A percentile compares a stretch with the other conserved stretches of the same genome.
Evolutionary conservation across 352 stramenopile species (phyloP).

Genomic region (Pythium periplocum): DNA sequence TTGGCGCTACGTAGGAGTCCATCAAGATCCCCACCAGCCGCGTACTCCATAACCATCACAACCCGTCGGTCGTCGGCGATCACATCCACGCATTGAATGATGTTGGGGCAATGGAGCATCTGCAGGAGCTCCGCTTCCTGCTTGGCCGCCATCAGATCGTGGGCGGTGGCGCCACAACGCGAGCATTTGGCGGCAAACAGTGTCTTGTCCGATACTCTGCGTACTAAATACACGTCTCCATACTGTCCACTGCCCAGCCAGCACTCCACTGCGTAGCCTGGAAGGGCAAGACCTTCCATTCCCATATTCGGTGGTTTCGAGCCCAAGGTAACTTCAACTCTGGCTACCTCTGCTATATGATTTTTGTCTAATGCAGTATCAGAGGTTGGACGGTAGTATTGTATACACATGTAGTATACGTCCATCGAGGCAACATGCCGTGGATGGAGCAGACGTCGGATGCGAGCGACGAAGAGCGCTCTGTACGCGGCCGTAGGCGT

Average conservation of each 20-base stretch:
- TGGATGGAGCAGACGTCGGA: background rate
- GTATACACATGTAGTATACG: no score
- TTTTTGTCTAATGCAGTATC: no score
- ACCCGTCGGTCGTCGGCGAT: constrained; percentile 25
- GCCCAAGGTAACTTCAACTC: background rate
- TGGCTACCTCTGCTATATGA: no score
- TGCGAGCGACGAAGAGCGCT: constrained; percentile 3
- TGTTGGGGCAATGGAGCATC: constrained; percentile 50
- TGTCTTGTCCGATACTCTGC: constrained; percentile 20
- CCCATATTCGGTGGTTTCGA: background rate
- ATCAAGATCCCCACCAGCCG: constrained; percentile 55
- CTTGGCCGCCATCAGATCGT: background rate
- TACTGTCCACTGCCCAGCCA: constrained; percentile 57
- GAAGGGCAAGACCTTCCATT: constrained; percentile 3
- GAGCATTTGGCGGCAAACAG: constrained; percentile 53
- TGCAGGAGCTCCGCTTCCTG: constrained; percentile 52
- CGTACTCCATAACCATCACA: constrained; percentile 76
- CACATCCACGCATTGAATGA: constrained; percentile 53
- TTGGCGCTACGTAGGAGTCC: constrained; percentile 22
- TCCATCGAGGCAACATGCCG: no score
- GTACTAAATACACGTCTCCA: constrained; percentile 48
- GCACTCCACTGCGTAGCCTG: constrained; percentile 35
- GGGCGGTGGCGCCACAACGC: constrained; percentile 2
- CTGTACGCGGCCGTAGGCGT: constrained; percentile 2
- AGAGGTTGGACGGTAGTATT: no score